Evolutionary conservation across 768 basidiomycete genomes (phyloP).

Genomic region (Russula griseocarnosa): DNA sequence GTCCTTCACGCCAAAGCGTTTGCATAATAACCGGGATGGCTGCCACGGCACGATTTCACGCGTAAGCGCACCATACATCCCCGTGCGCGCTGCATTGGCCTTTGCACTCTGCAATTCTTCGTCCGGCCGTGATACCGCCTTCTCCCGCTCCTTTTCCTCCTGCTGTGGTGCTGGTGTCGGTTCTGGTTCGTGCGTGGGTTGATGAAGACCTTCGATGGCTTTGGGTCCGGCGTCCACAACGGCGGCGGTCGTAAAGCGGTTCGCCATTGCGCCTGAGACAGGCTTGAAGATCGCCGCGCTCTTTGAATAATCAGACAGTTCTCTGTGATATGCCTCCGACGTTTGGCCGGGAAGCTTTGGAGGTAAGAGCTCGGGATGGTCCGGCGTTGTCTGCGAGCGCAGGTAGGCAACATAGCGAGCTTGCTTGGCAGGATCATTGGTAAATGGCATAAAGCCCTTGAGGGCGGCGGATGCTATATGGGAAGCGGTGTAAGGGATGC

Average conservation of each 20-base stretch:
- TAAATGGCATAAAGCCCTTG: constrained; percentile 86
- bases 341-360: constrained; percentile 56
- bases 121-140: constrained; percentile 42
- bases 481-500: constrained; percentile 52
- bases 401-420: constrained; percentile 82
- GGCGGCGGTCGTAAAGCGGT: constrained; percentile 82
- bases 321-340: constrained; percentile 69
- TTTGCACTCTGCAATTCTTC: constrained; percentile 68
- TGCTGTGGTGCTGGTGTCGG: constrained; percentile 30
- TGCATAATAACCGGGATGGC: constrained; percentile 83
- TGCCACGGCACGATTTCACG: constrained; percentile 70
- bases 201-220: constrained; percentile 55
- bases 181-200: constrained; percentile 42
- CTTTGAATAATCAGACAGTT: constrained; percentile 82
- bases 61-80: constrained; percentile 89
- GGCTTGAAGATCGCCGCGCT: constrained; percentile 90
- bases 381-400: constrained; percentile 56
- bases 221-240: constrained; percentile 64
- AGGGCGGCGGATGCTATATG: constrained; percentile 84
- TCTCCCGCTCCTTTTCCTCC: constrained; percentile 42
- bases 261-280: constrained; percentile 87
- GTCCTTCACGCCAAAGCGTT: constrained; percentile 89
- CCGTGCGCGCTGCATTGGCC: constrained; percentile 74
- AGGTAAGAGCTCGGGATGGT: constrained; percentile 42
- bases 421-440: constrained; percentile 71